Percentiles rank a stretch among this genome's conserved stretches.
These are phyloP conservation scores for Lentinula sp. DNA, from an alignment of 768 basidiomycete species.

Conservation along the genomic window DNA sequence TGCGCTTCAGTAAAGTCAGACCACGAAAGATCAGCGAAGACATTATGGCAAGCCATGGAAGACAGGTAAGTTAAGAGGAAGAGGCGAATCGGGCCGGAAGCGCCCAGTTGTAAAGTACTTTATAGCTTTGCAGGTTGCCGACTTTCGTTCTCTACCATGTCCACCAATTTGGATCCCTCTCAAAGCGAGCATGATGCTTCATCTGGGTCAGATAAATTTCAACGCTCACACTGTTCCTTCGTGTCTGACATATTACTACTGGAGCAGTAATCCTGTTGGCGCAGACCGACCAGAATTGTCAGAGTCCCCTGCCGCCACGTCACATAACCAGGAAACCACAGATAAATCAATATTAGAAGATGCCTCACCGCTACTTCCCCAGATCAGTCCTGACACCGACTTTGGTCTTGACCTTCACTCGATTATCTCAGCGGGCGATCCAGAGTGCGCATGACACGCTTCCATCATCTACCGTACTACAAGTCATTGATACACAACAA, in stretches of 20 bases:
- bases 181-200: background rate
- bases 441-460: no score
- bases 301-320: background rate
- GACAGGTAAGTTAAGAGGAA: background rate
- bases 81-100: background rate
- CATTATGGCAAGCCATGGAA: background rate
- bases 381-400: conserved; percentile 41
- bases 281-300: background rate
- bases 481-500: conserved; percentile 13
- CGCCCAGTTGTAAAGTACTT: background rate
- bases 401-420: conserved; percentile 35
- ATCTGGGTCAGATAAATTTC: background rate
- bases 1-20: background rate
- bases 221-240: background rate
- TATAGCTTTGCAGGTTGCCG: background rate
- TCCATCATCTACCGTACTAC: conserved; percentile 1
- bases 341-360: background rate
- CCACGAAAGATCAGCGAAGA: background rate
- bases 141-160: background rate
- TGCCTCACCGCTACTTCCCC: conserved; percentile 27
- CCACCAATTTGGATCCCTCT: background rate
- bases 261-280: background rate
- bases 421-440: conserved; percentile 17
- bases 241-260: background rate
- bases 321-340: background rate